Percentiles rank a stretch among this genome's conserved stretches.
Evolutionary conservation across 768 basidiomycete genomes (phyloP).

Genomic region (Hygrophorus pudorinus): DNA sequence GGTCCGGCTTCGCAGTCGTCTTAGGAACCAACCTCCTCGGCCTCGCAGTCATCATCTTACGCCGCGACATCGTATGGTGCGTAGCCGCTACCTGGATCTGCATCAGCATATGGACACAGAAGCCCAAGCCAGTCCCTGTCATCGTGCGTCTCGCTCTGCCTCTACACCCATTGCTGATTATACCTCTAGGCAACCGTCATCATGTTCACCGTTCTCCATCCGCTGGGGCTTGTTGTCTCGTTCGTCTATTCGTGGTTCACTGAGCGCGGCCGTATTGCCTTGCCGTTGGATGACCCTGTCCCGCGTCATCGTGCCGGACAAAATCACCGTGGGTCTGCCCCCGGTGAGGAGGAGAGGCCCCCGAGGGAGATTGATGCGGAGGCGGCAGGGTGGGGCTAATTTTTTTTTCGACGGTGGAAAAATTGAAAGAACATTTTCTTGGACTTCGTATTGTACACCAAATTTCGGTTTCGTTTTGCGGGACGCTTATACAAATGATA

Average conservation of each 20-base stretch:
- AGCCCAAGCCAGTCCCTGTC: slow-evolving; percentile 56
- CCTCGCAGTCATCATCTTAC: slow-evolving; percentile 41
- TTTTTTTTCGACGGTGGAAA: too few relatives aligned
- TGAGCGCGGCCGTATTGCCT: slow-evolving; percentile 27
- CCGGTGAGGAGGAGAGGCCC: slow-evolving; percentile 13
- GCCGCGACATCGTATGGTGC: slow-evolving; percentile 67
- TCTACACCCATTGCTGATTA: neutral
- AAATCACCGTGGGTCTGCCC: slow-evolving; percentile 2
- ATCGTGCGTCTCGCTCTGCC: slow-evolving; percentile 28
- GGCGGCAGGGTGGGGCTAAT: slow-evolving; percentile 23
- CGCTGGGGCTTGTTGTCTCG: slow-evolving; percentile 43
- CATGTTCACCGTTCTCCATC: slow-evolving; percentile 57
- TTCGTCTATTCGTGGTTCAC: slow-evolving; percentile 28
- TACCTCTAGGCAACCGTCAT: slow-evolving; percentile 43
- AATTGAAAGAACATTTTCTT: too few relatives aligned
- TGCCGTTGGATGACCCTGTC: slow-evolving; percentile 27
- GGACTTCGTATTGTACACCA: too few relatives aligned
- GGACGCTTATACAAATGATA: too few relatives aligned
- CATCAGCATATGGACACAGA: slow-evolving; percentile 48
- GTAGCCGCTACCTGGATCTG: slow-evolving; percentile 68
- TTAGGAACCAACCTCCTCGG: slow-evolving; percentile 53
- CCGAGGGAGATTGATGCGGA: slow-evolving; percentile 36
- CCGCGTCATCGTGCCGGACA: slow-evolving; percentile 4
- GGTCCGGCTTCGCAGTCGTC: slow-evolving; percentile 65
- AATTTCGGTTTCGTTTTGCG: too few relatives aligned